Evolutionary conservation across 352 stramenopile species (phyloP).

Genomic region (Pilasporangium apinafurcum): DNA sequence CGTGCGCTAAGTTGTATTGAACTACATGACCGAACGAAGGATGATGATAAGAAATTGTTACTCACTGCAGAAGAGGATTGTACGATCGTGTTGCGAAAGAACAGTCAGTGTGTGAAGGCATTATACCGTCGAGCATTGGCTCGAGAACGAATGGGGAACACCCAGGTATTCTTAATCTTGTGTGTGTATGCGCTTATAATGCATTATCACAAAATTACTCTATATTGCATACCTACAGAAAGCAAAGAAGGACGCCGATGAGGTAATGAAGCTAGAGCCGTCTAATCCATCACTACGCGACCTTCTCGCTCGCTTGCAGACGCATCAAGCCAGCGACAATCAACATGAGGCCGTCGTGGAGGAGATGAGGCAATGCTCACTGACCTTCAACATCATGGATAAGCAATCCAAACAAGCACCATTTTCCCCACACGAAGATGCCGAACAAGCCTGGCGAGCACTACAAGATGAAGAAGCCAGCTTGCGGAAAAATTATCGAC

Average conservation of each 20-base stretch:
- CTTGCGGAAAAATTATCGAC: constrained; percentile 14
- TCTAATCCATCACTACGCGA: constrained; percentile 21
- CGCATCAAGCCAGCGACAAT: neutral
- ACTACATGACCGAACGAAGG: neutral
- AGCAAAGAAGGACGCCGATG: constrained; percentile 19
- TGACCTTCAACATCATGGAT: neutral
- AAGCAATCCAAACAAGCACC: neutral
- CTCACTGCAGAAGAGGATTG: constrained; percentile 66
- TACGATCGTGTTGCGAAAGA: constrained; percentile 43
- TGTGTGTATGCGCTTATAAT: neutral
- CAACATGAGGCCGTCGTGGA: neutral
- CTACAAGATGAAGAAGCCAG: constrained; percentile 49
- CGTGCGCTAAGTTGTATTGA: constrained; percentile 54
- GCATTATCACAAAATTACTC: neutral
- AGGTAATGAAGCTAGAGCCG: constrained; percentile 27
- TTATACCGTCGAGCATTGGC: constrained; percentile 83
- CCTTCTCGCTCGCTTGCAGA: neutral
- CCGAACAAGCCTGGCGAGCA: constrained; percentile 30
- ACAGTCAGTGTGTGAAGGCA: constrained; percentile 84
- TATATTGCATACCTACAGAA: constrained; percentile 14
- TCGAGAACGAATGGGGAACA: constrained; percentile 58
- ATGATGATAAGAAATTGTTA: constrained; percentile 13
- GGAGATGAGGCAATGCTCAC: neutral
- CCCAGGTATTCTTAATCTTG: constrained; percentile 17
- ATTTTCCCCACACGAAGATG: constrained; percentile 1